Conservation (phyloP, 495 filamentous ascomycete genomes). For the Aspergillus sparsus region DNA sequence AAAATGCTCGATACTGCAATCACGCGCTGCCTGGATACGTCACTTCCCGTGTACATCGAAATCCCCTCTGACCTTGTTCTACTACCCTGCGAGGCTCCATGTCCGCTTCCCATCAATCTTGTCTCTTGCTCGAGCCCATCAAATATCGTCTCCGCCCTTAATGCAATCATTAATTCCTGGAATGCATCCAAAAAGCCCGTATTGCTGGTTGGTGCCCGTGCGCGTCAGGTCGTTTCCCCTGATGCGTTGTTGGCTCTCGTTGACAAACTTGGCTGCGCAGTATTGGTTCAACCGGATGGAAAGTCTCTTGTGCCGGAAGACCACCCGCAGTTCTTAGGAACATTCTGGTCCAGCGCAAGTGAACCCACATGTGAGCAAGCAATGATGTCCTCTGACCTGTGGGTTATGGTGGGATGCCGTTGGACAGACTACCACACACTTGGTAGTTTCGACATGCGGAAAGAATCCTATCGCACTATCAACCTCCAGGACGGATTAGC, state of each 20-base stretch:
- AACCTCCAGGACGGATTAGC: not conserved
- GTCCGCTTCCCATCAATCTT: no score
- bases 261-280: slow-evolving; percentile 17
- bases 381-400: slow-evolving; percentile 19
- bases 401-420: slow-evolving; percentile 12
- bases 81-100: slow-evolving; percentile 1
- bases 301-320: slow-evolving; percentile 11
- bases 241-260: not conserved
- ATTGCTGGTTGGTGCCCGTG: not conserved
- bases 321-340: slow-evolving; percentile 20
- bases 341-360: slow-evolving; percentile 12
- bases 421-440: slow-evolving; percentile 18
- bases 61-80: slow-evolving; percentile 14
- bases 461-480: not conserved
- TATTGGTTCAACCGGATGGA: slow-evolving; percentile 19
- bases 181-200: not conserved
- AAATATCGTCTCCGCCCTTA: no score
- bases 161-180: not conserved
- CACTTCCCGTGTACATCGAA: slow-evolving; percentile 19
- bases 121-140: no score
- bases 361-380: not conserved
- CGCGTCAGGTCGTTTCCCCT: not conserved
- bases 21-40: slow-evolving; percentile 8
- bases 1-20: slow-evolving; percentile 18
- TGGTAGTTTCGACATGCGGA: not conserved